Base-by-base conservation (phyloP, 768 basidiomycete genomes). In the Lentinus brumalis region DNA sequence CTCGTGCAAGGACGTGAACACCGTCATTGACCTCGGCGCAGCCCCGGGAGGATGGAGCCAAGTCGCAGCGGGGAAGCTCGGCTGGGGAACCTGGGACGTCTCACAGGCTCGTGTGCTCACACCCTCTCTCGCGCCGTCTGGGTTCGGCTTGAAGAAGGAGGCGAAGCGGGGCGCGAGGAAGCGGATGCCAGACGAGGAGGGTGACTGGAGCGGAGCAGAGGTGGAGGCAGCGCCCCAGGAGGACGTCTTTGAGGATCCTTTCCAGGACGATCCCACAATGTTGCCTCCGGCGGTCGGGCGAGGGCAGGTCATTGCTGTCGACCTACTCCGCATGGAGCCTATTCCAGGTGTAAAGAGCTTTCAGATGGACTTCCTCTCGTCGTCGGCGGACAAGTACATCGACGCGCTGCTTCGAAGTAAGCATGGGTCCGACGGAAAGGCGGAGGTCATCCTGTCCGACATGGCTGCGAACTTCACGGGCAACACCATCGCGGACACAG, bases 1-100 rank as follows among this genome's bases (percentile, higher is more conserved):
- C 45, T 70, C 72, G 16, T 74, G 79, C 47, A 71, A 74, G 29
- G 80, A 88, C 56, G 83, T 89, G 5, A 78, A 72, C 1, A 78
- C 82, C 16, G 85, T 96, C 0, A 85, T 96, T 1, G 96, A 97
- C 73, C 83, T 97, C 21, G 96, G 96, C 15, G 92, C 92, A 0
- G 92, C 94, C 0, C 96, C 96, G 0, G 95, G 95, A 0, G 94
- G 94, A 0, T 98, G 96, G 96, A 90, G 89, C 52, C 95, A 97
- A 70, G 94, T 94, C 11, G 86, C 85, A 14, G 82, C 85, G 0
- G 78, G 78, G 35, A 81, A 83, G 57, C 70, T 92, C n/a, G 86
- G 87, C 3, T 85, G 83, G 80, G 66, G 46, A 32, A 64, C 61
- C 5, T 54, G 14, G 51, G 52, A 5, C 40, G n/a, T 18, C 32